phyloP scores from a whole-genome alignment of 768 basidiomycete genomes.

The Podaxis sp. region DNA sequence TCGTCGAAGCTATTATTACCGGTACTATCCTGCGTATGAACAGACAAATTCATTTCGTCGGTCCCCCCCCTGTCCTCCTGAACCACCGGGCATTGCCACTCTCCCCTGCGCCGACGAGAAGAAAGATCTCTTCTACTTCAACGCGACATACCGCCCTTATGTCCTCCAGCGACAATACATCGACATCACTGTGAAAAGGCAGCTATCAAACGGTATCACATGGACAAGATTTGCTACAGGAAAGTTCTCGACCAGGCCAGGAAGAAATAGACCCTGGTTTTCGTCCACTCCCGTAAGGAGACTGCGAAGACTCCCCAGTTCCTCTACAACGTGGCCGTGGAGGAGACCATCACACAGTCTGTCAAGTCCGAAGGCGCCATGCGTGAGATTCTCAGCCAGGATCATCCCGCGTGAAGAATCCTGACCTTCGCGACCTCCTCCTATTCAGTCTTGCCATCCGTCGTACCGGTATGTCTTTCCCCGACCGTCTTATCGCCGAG shows the following conservation, averaged over 20 bases:
- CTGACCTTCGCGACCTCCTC: conserved; percentile 84
- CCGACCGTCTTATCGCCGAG: conserved; percentile 89
- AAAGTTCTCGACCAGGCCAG: conserved; percentile 90
- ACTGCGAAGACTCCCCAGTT: too few species aligned
- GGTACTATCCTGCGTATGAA: conserved; percentile 85
- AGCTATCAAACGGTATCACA: conserved; percentile 97
- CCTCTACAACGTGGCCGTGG: too few species aligned
- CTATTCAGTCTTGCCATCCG: conserved; percentile 98
- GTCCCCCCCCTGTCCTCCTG: conserved; percentile 96
- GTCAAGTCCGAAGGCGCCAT: conserved; percentile 92
- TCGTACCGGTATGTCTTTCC: conserved; percentile 93
- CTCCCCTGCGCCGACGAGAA: conserved; percentile 93
- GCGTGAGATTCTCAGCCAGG: conserved; percentile 87
- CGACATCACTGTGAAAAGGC: conserved; percentile 98
- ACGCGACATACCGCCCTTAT: conserved; percentile 90
- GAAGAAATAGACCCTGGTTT: conserved; percentile 92
- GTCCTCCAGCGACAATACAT: conserved; percentile 96
- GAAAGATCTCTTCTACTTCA: conserved; percentile 96
- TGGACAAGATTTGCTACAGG: conserved; percentile 99
- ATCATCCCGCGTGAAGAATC: conserved; percentile 83
- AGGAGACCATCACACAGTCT: conserved; percentile 95
- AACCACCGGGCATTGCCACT: conserved; percentile 97
- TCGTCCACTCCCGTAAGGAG: conserved; percentile 94
- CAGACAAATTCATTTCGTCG: conserved; percentile 87
- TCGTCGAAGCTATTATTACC: conserved; percentile 87